Evolutionary conservation across 2,329 filamentous ascomycete species (phyloP).

Genomic region (Hysterium pulicare): DNA sequence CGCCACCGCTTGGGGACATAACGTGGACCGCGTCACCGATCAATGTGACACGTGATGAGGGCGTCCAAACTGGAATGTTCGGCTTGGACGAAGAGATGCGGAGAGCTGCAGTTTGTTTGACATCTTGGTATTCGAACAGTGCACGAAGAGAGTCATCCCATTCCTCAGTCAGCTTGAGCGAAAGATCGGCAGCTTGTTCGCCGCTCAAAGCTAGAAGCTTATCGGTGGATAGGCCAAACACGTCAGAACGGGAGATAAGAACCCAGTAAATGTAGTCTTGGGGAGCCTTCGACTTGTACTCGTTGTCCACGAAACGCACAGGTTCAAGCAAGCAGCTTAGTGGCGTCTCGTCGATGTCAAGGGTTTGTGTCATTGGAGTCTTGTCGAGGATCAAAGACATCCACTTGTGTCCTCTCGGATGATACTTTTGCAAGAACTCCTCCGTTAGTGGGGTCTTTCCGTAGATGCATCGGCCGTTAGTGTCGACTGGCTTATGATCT

Average conservation of each 20-base stretch:
- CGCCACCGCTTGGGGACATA: constrained; percentile 40
- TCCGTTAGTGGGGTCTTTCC: constrained; percentile 38
- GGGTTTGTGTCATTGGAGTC: constrained; percentile 11
- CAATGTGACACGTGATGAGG: constrained; percentile 32
- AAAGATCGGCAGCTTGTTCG: constrained; percentile 8
- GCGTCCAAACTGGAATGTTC: constrained; percentile 30
- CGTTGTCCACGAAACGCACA: constrained; percentile 15
- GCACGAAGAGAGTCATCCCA: constrained; percentile 12
- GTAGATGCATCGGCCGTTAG: constrained; percentile 37
- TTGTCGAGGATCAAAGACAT: constrained; percentile 21
- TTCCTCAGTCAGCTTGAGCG: constrained; percentile 11
- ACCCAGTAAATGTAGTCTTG: constrained; percentile 38
- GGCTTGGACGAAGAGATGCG: constrained; percentile 31
- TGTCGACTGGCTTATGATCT: constrained; percentile 34
- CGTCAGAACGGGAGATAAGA: constrained; percentile 15
- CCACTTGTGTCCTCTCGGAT: constrained; percentile 13
- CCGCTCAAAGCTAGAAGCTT: constrained; percentile 6
- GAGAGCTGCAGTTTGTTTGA: constrained; percentile 28
- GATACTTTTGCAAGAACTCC: constrained; percentile 17
- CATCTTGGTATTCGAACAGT: constrained; percentile 16
- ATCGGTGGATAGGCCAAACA: constrained; percentile 8
- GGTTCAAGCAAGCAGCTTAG: constrained; percentile 22
- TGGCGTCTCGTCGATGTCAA: constrained; percentile 13
- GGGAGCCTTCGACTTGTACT: constrained; percentile 10
- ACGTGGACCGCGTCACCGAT: constrained; percentile 40